Conservation (phyloP, 139 green algal genomes). For the Chlorella vulgaris region DNA sequence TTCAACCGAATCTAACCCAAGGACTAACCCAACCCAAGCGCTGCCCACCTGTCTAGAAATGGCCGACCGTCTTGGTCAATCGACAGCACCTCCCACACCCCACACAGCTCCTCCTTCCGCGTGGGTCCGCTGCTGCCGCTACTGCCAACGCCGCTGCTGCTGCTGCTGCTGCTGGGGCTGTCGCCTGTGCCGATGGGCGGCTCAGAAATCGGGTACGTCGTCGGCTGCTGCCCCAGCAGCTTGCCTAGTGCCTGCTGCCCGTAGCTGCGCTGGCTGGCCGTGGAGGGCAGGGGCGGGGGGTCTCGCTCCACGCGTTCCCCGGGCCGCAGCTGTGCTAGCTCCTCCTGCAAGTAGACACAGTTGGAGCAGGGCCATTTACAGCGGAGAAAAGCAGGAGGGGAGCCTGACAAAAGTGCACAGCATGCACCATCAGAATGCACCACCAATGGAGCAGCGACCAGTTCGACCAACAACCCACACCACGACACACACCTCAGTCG, state of each 20-base stretch:
- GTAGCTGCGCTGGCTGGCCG: slow-evolving; percentile 31
- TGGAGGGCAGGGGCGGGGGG: slow-evolving; percentile 39
- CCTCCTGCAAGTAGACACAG: slow-evolving; percentile 12
- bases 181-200: background rate
- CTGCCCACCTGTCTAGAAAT: slow-evolving; percentile 72
- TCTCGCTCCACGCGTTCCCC: slow-evolving; percentile 61
- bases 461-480: too few species aligned
- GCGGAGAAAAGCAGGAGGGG: too few species aligned
- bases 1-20: too few species aligned
- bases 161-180: background rate
- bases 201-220: background rate
- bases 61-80: slow-evolving; percentile 59
- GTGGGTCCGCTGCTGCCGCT: background rate
- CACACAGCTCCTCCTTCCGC: slow-evolving; percentile 43
- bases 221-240: slow-evolving; percentile 2
- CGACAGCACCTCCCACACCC: slow-evolving; percentile 69
- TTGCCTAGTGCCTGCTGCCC: slow-evolving; percentile 52
- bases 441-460: too few species aligned
- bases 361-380: too few species aligned
- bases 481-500: slow-evolving; percentile 21
- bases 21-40: too few species aligned
- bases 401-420: too few species aligned
- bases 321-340: slow-evolving; percentile 44
- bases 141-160: background rate
- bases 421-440: too few species aligned